These are phyloP conservation scores for Cupressus sempervirens DNA, from an alignment of 75 land plant species.

Conservation along the genomic window DNA sequence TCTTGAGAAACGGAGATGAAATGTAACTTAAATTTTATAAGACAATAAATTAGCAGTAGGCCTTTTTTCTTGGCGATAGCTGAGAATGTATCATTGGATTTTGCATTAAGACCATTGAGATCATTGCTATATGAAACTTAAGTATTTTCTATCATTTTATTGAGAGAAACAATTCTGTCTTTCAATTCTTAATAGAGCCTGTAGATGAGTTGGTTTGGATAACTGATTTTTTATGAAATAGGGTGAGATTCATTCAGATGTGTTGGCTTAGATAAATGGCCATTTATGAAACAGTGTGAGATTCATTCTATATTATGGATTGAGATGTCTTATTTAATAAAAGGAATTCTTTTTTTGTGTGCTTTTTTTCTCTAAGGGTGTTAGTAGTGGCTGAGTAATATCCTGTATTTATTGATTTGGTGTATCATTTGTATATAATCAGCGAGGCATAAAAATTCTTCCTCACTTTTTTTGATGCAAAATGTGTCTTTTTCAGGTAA, in stretches of 20 bases:
- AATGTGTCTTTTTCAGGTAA: constrained; percentile 15
- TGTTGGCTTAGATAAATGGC: not conserved
- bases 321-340: not conserved
- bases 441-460: not conserved
- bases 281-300: not conserved
- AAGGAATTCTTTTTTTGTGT: not conserved
- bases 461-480: constrained; percentile 2
- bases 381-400: not conserved
- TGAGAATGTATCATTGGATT: not conserved
- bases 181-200: no score
- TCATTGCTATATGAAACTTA: not conserved
- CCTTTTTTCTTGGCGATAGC: not conserved
- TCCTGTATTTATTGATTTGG: not conserved
- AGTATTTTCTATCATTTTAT: not conserved
- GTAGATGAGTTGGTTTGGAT: no score
- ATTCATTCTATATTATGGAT: not conserved
- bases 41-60: not conserved
- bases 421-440: not conserved
- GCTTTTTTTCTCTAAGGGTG: not conserved
- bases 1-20: not conserved
- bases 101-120: not conserved
- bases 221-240: no score
- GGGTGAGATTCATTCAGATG: not conserved
- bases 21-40: not conserved
- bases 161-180: not conserved